Conservation (phyloP, 306 rosid genomes). For the Astragalus membranaceus region DNA sequence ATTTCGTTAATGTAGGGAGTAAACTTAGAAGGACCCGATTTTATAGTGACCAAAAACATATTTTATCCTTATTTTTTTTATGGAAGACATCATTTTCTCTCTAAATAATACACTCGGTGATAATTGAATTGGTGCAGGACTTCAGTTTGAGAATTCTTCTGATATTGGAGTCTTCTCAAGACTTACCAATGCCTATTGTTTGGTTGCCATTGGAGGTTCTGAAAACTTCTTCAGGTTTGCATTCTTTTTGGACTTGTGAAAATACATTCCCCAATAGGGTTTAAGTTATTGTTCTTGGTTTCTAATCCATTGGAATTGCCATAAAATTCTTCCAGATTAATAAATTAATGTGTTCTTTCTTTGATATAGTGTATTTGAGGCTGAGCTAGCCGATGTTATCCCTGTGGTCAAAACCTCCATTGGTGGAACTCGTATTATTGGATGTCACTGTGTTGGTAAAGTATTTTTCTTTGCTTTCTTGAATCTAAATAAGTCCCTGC, state of each 20-base stretch:
- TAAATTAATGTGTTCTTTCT: background rate
- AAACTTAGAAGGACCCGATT: too few species aligned
- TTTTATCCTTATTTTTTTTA: too few species aligned
- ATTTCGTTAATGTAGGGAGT: too few species aligned
- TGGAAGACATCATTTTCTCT: background rate
- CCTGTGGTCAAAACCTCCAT: slow-evolving; percentile 80
- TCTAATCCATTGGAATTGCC: background rate
- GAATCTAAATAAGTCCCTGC: background rate
- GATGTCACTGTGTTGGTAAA: slow-evolving; percentile 75
- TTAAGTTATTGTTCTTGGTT: background rate
- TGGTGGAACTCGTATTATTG: slow-evolving; percentile 67
- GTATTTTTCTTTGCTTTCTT: background rate
- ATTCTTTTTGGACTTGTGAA: background rate
- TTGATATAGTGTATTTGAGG: slow-evolving; percentile 50
- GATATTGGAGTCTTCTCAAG: slow-evolving; percentile 83
- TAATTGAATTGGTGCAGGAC: slow-evolving; percentile 35
- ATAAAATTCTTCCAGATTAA: background rate
- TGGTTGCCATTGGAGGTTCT: slow-evolving; percentile 87
- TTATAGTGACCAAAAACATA: too few species aligned
- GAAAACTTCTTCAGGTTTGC: slow-evolving; percentile 66
- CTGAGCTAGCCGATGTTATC: slow-evolving; percentile 62
- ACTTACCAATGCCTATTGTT: slow-evolving; percentile 80
- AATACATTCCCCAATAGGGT: background rate
- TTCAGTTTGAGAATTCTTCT: slow-evolving; percentile 77
- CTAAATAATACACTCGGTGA: background rate